Evolutionary conservation across 2,329 filamentous ascomycete genomes (phyloP).

Genomic region (Penicillium sp.): DNA sequence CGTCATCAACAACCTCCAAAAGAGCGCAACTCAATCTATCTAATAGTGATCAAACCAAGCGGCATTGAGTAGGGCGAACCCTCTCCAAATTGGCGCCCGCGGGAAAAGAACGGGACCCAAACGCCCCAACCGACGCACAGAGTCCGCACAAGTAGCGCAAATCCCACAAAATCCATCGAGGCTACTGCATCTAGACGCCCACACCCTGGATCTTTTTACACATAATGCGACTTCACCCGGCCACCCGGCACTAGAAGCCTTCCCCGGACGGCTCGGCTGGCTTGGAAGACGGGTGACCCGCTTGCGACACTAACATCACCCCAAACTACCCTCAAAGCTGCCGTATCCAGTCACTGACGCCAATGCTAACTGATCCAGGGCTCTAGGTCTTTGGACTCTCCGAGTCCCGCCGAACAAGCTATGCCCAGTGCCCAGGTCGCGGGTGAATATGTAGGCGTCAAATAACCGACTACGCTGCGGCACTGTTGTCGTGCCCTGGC

Average conservation of each 20-base stretch:
- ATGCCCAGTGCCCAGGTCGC: not conserved
- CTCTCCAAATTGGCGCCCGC: not conserved
- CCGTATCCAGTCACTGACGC: not conserved
- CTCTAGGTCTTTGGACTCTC: not conserved
- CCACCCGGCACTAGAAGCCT: not conserved
- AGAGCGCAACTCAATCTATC: not conserved
- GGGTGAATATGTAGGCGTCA: slow-evolving; percentile 1
- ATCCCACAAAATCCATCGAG: no score
- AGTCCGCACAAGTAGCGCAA: not conserved
- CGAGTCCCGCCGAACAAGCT: no score
- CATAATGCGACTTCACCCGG: not conserved
- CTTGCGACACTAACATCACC: not conserved
- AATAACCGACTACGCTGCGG: not conserved
- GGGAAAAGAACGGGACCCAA: not conserved
- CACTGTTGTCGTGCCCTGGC: not conserved
- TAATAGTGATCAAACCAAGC: not conserved
- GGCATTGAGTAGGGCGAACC: not conserved
- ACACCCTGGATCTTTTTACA: not conserved
- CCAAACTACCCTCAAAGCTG: not conserved
- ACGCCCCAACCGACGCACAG: not conserved
- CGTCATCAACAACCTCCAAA: not conserved
- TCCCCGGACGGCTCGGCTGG: not conserved
- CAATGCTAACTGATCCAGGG: not conserved
- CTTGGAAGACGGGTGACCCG: not conserved
- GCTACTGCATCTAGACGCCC: not conserved